Percentiles rank a stretch among this genome's conserved stretches.
phyloP scores from a whole-genome alignment of 176 grass and related monocot genomes.

The Oryza meridionalis region DNA sequence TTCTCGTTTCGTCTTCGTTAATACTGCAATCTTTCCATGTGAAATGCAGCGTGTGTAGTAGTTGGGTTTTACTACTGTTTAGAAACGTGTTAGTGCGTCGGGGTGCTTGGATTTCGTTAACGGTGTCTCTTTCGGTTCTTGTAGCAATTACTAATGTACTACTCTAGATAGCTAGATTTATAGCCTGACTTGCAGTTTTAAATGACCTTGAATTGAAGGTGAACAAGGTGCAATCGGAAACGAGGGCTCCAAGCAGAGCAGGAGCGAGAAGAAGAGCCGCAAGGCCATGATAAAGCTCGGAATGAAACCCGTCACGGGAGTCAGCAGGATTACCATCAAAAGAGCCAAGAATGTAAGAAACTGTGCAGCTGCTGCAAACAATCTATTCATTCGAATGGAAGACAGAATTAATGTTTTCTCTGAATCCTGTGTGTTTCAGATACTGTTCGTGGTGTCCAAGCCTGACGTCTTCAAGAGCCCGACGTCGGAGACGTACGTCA shows the following conservation, averaged over 20 bases:
- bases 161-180: background rate
- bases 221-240: constrained; percentile 54
- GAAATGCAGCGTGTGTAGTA: background rate
- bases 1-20: background rate
- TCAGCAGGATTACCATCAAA: constrained; percentile 82
- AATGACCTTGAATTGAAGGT: constrained; percentile 39
- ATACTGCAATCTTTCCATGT: background rate
- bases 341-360: constrained; percentile 77
- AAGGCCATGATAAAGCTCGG: constrained; percentile 97
- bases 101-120: background rate
- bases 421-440: constrained; percentile 44
- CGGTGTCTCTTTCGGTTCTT: background rate
- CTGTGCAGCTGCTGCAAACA: background rate
- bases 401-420: background rate
- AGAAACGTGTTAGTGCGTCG: background rate
- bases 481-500: constrained; percentile 85
- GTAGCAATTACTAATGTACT: background rate
- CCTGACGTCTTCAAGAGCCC: constrained; percentile 95
- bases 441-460: constrained; percentile 86
- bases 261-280: constrained; percentile 94
- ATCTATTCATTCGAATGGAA: background rate
- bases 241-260: constrained; percentile 72
- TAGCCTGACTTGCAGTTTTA: background rate
- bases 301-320: constrained; percentile 83
- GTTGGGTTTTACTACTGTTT: background rate